These are phyloP conservation scores for Pichia cabralensis DNA, from an alignment of 805 yeast genomes.

Conservation along the genomic window DNA sequence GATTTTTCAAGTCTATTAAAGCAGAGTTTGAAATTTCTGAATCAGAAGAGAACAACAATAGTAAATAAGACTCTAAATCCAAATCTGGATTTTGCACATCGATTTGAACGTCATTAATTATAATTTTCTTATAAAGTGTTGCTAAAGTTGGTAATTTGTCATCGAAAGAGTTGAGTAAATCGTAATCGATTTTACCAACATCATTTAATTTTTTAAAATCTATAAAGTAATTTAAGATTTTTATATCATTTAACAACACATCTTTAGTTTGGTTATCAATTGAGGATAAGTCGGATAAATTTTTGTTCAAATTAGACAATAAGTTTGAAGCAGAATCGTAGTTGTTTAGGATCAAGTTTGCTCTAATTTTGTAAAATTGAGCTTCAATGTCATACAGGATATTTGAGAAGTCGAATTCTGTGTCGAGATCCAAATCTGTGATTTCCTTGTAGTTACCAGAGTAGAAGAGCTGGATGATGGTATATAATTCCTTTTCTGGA, in stretches of 20 bases:
- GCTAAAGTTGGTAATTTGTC: slow-evolving; percentile 18
- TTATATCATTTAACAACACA: slow-evolving; percentile 2
- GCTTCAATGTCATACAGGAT: slow-evolving; percentile 19
- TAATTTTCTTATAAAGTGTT: slow-evolving; percentile 15
- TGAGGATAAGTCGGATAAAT: too few relatives aligned
- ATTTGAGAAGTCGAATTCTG: slow-evolving; percentile 20
- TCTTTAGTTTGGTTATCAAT: slow-evolving; percentile 4
- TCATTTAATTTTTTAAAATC: slow-evolving; percentile 3
- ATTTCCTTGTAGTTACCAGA: slow-evolving; percentile 18
- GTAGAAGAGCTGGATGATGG: slow-evolving; percentile 22
- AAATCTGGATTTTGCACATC: slow-evolving; percentile 2
- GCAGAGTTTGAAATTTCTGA: slow-evolving; percentile 20
- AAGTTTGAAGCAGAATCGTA: background rate
- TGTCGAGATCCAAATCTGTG: slow-evolving; percentile 11
- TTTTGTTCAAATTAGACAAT: background rate
- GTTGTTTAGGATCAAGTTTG: slow-evolving; percentile 6
- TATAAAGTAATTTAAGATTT: slow-evolving; percentile 1
- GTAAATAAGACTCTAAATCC: slow-evolving; percentile 27
- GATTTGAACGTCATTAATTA: slow-evolving; percentile 1
- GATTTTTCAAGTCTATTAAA: slow-evolving; percentile 30
- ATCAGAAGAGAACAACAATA: slow-evolving; percentile 32
- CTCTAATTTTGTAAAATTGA: slow-evolving; percentile 17
- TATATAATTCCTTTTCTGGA: slow-evolving; percentile 21
- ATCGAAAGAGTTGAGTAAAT: slow-evolving; percentile 10
- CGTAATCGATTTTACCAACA: background rate